Percentiles rank a stretch among this genome's conserved stretches.
These are phyloP conservation scores for Solanum chacoense DNA, from an alignment of 305 asterid genomes.

Conservation along the genomic window DNA sequence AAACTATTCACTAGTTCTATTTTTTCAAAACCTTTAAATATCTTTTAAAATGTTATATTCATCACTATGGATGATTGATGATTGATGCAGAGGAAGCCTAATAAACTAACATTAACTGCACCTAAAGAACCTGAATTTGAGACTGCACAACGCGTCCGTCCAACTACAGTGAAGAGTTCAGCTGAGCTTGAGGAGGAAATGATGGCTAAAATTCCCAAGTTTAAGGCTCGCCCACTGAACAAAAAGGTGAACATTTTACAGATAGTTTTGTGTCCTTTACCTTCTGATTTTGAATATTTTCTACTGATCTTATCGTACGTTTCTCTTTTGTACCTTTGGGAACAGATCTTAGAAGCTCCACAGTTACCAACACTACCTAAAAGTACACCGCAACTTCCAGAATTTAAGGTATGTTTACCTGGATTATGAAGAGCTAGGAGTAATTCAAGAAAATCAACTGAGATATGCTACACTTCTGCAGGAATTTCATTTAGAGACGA, in stretches of 20 bases:
- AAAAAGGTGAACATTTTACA: conserved; percentile 44
- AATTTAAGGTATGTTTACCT: conserved; percentile 49
- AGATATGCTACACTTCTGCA: conserved; percentile 15
- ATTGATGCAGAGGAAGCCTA: conserved; percentile 46
- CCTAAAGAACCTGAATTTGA: conserved; percentile 90
- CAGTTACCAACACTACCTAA: conserved; percentile 49
- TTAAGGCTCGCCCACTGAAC: conserved; percentile 79
- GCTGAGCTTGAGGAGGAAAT: conserved; percentile 86
- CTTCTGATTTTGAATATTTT: neutral
- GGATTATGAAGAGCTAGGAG: neutral
- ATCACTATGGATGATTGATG: conserved; percentile 23
- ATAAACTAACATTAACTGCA: conserved; percentile 74
- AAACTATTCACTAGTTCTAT: neutral
- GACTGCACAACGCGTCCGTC: conserved; percentile 77
- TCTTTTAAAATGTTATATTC: neutral
- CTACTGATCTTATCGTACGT: neutral
- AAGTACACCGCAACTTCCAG: conserved; percentile 66
- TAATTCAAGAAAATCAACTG: neutral
- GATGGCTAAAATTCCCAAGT: conserved; percentile 89
- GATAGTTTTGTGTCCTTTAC: neutral
- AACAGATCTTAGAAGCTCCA: conserved; percentile 62
- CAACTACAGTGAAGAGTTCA: conserved; percentile 61
- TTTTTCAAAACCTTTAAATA: neutral
- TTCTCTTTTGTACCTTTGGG: neutral
- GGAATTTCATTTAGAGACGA: conserved; percentile 92